A percentile compares a stretch with the other conserved stretches of the same genome.
phyloP scores from a whole-genome alignment of 2,329 filamentous ascomycete species.

The Phaeosphaeria sp. region DNA sequence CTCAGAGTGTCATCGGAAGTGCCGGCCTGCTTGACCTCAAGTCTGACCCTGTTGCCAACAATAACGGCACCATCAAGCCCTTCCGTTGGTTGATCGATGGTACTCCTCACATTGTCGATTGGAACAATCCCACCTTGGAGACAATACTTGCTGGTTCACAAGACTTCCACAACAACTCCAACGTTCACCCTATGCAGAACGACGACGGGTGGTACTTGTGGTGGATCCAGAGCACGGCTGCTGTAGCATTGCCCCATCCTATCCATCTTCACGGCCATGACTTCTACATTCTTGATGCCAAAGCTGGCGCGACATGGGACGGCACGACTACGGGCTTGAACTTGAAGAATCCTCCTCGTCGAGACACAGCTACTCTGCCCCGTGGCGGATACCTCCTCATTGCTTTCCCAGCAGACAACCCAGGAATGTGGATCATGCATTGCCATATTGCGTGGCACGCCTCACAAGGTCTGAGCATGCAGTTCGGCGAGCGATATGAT shows the following conservation, averaged over 20 bases:
- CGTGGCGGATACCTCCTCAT: slow-evolving; percentile 55
- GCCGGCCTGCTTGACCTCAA: slow-evolving; percentile 36
- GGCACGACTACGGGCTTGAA: slow-evolving; percentile 38
- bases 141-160: slow-evolving; percentile 48
- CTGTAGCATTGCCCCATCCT: slow-evolving; percentile 47
- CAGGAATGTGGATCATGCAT: slow-evolving; percentile 52
- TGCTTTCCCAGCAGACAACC: slow-evolving; percentile 61
- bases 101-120: slow-evolving; percentile 49
- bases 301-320: slow-evolving; percentile 42
- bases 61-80: slow-evolving; percentile 40
- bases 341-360: slow-evolving; percentile 48
- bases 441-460: slow-evolving; percentile 47
- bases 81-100: slow-evolving; percentile 54
- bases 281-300: slow-evolving; percentile 51
- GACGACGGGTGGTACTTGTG: slow-evolving; percentile 53
- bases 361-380: slow-evolving; percentile 49
- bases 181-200: slow-evolving; percentile 35
- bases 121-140: slow-evolving; percentile 53
- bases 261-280: slow-evolving; percentile 53
- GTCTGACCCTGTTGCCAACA: slow-evolving; percentile 32
- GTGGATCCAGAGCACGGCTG: slow-evolving; percentile 53
- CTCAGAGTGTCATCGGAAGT: slow-evolving; percentile 37
- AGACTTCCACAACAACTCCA: slow-evolving; percentile 31
- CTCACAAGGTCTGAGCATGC: slow-evolving; percentile 54
- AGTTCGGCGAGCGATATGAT: slow-evolving; percentile 57